Evolutionary conservation across 2,329 filamentous ascomycete species (phyloP), one percentile per base, ranked within the genome.

Genomic region (Aspergillus pseudotamarii): DNA sequence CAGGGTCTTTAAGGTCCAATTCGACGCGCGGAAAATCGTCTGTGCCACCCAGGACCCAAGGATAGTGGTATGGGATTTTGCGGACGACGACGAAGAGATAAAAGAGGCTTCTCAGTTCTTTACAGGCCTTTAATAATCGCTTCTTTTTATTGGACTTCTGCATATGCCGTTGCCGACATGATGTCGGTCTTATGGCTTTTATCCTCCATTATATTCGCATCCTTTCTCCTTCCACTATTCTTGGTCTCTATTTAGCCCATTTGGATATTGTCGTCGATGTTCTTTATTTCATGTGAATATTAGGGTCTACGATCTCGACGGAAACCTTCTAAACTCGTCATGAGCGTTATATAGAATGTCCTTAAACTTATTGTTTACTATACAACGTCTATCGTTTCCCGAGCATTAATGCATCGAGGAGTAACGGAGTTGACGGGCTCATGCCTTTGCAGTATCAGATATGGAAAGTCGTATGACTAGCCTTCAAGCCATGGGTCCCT

Each of bases 11-110:
- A 99, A 99, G 79, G 83, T 98, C 41, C 95, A 99, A 76, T 99
- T 97, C 70, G 95, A 99, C 75, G 92, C 93, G 0, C 87, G 93
- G 26, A 89, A 94, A 71, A 96, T 99, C 69, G 91, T 99, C 60
- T 97, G 94, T 80, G 97, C 94, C 75, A 95, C 91, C 67, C 94
- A 98, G 76, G 93, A 95, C 61, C 89, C 89, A 45, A 88, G 91
- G 19, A 98, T 99, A 73, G 93, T 98, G 0, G 95, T 94, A 0
- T 99, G 95, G 95, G 95, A 99, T 77, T 99, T 98, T 83, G 95
- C 93, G 63, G 92, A 93, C 69, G 90, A 88, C 5, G 94, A 99
- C 68, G 79, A 86, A 60, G 91, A 96, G 69, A 86, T 97, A 59
- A 87, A 92, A 60, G 89, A 92, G 73, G 91, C 90, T 8, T 88